Conservation (phyloP, 192 early-diverging fungal genomes). For the Coemansia aciculifera region DNA sequence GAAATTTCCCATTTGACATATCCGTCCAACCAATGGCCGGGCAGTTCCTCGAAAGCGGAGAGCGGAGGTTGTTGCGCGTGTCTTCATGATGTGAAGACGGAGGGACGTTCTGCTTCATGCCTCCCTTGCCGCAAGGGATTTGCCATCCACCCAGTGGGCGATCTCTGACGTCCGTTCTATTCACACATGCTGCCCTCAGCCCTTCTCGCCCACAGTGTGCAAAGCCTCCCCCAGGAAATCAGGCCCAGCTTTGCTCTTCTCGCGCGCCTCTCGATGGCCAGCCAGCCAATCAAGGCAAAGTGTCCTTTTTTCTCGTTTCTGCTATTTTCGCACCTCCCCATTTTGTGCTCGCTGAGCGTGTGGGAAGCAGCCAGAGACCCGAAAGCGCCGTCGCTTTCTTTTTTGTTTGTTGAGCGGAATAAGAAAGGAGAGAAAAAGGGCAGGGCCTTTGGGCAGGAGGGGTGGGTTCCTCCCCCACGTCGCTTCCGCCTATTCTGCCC, state of each 20-base stretch:
- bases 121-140: constrained; percentile 8
- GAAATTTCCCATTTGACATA: background rate
- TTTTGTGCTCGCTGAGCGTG: constrained; percentile 2
- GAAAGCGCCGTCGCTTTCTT: constrained; percentile 2
- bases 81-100: background rate
- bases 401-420: constrained; percentile 1
- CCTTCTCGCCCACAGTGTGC: background rate
- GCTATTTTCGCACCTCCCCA: background rate
- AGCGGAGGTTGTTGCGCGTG: background rate
- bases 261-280: background rate
- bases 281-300: background rate
- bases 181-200: background rate
- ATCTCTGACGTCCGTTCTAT: background rate
- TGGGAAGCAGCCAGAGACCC: constrained; percentile 2
- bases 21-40: background rate
- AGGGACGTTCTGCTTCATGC: constrained; percentile 1
- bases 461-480: background rate
- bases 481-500: background rate
- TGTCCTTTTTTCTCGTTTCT: background rate
- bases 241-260: constrained; percentile 3
- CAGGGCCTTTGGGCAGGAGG: background rate
- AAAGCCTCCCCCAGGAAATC: constrained; percentile 2
- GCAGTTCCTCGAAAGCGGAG: constrained; percentile 5
- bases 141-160: background rate
- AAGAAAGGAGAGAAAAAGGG: background rate